These are phyloP conservation scores for Pseudomonodictys pantanalensis DNA, from an alignment of 495 filamentous ascomycete species.

Conservation along the genomic window DNA sequence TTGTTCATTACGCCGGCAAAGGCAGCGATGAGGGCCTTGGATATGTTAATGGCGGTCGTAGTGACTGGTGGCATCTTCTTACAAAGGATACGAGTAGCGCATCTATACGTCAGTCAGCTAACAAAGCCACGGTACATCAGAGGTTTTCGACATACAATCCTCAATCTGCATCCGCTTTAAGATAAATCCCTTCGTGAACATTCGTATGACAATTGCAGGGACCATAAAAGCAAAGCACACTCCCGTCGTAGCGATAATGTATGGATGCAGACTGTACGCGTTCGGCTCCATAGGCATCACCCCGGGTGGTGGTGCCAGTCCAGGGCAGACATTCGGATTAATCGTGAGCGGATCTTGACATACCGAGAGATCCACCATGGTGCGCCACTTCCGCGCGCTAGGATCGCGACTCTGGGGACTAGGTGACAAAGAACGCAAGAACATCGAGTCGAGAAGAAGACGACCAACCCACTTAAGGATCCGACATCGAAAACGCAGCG, in stretches of 20 bases:
- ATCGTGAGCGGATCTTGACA: background rate
- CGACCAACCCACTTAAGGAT: too few relatives aligned
- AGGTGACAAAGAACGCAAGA: too few relatives aligned
- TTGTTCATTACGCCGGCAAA: slow-evolving; percentile 3
- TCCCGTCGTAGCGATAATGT: slow-evolving; percentile 12
- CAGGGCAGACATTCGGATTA: slow-evolving; percentile 15
- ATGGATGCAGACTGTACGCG: slow-evolving; percentile 22
- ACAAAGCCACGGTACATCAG: background rate
- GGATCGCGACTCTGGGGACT: too few relatives aligned
- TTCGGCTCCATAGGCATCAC: slow-evolving; percentile 22
- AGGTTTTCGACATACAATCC: slow-evolving; percentile 28
- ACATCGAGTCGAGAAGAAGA: too few relatives aligned
- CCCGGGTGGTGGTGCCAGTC: slow-evolving; percentile 28
- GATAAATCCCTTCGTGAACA: slow-evolving; percentile 26
- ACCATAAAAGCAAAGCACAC: slow-evolving; percentile 8
- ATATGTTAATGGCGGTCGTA: background rate
- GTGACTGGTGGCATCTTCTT: background rate
- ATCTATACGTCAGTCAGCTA: slow-evolving; percentile 5
- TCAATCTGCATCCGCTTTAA: slow-evolving; percentile 25
- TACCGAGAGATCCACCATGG: background rate
- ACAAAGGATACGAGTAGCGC: background rate
- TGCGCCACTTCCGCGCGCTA: background rate
- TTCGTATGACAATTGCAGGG: slow-evolving; percentile 9
- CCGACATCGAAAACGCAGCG: too few relatives aligned
- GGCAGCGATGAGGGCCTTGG: slow-evolving; percentile 2